A percentile compares a stretch with the other conserved stretches of the same genome.
These are phyloP conservation scores for Peniophora sp. DNA, from an alignment of 1,284 basidiomycete species.

Conservation along the genomic window DNA sequence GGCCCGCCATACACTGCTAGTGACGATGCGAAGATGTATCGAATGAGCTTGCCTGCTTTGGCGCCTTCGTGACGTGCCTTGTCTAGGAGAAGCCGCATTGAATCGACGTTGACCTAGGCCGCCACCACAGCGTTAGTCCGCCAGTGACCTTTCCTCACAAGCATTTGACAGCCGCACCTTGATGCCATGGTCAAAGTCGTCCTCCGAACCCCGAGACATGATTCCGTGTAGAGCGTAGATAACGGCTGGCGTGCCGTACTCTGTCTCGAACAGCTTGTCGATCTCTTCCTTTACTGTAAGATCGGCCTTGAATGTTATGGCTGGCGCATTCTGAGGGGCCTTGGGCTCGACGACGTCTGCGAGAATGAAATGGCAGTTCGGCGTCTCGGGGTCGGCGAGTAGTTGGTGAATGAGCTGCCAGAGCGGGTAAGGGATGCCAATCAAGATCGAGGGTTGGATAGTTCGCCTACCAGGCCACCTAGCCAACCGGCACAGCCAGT, in stretches of 20 bases:
- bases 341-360: constrained; percentile 47
- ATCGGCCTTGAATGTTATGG: constrained; percentile 40
- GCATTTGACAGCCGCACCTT: constrained; percentile 22
- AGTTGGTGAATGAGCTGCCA: constrained; percentile 29
- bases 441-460: not conserved
- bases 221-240: constrained; percentile 59
- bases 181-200: constrained; percentile 53
- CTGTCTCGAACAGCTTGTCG: constrained; percentile 30
- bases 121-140: not conserved
- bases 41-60: constrained; percentile 24
- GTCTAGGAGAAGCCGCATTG: constrained; percentile 44
- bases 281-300: constrained; percentile 35
- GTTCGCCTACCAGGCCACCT: constrained; percentile 28
- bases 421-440: not conserved
- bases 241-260: constrained; percentile 33
- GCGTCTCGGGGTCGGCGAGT: constrained; percentile 24
- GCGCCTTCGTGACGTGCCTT: constrained; percentile 33
- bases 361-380: constrained; percentile 41
- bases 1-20: constrained; percentile 60
- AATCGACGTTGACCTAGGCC: constrained; percentile 52
- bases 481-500: constrained; percentile 51
- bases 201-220: constrained; percentile 64
- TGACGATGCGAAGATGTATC: constrained; percentile 56
- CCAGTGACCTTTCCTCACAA: not conserved
- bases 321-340: constrained; percentile 27